Evolutionary conservation across 1,284 basidiomycete genomes (phyloP).

Genomic region (Cryptococcus depauperatus): DNA sequence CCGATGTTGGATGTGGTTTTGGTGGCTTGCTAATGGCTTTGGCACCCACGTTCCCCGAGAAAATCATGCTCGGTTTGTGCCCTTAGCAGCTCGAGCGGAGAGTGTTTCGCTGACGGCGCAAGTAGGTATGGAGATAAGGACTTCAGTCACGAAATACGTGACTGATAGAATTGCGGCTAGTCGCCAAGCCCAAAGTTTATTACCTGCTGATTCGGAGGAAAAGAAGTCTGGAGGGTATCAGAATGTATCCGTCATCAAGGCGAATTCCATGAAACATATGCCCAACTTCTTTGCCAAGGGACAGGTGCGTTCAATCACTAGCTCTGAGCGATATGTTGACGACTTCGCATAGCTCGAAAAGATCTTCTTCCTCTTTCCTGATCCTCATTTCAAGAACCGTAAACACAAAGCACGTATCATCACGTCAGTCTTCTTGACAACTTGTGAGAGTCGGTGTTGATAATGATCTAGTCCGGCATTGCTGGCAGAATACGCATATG

Average conservation of each 20-base stretch:
- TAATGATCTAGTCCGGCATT: conserved; percentile 57
- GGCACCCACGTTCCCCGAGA: conserved; percentile 84
- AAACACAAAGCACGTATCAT: conserved; percentile 97
- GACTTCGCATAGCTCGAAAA: conserved; percentile 55
- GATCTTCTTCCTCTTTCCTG: conserved; percentile 97
- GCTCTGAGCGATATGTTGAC: not conserved
- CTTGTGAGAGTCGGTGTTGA: not conserved
- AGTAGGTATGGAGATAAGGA: conserved; percentile 90
- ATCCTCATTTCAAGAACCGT: conserved; percentile 95
- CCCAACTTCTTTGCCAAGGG: conserved; percentile 92
- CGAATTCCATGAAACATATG: conserved; percentile 98
- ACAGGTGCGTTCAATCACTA: conserved; percentile 49
- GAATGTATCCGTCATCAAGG: conserved; percentile 89
- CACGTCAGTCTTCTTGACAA: conserved; percentile 47
- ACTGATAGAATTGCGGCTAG: conserved; percentile 85
- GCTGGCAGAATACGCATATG: conserved; percentile 85
- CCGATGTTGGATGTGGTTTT: conserved; percentile 96
- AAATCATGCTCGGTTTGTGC: conserved; percentile 79
- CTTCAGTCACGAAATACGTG: conserved; percentile 94
- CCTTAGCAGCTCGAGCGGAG: no score
- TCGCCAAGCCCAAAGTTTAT: conserved; percentile 52
- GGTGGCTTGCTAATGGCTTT: conserved; percentile 87
- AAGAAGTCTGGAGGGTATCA: conserved; percentile 57
- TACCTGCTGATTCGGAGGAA: conserved; percentile 18
- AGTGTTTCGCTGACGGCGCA: conserved; percentile 1